These are phyloP conservation scores for Zychaea mexicana DNA, from an alignment of 371 early-diverging fungal genomes.

Conservation along the genomic window DNA sequence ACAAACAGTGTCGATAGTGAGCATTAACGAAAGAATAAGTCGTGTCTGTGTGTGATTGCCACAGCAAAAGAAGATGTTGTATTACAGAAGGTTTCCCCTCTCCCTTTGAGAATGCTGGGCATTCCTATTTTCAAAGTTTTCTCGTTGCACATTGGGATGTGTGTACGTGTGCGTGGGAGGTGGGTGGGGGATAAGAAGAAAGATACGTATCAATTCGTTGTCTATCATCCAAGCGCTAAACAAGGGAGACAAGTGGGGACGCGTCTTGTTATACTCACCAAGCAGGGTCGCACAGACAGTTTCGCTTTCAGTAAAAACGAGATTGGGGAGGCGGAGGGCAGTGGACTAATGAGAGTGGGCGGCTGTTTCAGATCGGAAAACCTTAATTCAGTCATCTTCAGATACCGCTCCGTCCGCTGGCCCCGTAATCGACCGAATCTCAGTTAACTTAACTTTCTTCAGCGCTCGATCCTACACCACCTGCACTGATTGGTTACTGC, in stretches of 20 bases:
- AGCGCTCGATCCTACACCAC: background rate
- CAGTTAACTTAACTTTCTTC: constrained; percentile 5
- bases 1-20: too few relatives aligned
- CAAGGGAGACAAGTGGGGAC: too few relatives aligned
- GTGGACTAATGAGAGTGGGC: background rate
- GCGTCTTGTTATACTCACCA: background rate
- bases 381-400: background rate
- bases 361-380: constrained; percentile 10
- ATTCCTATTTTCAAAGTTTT: too few relatives aligned
- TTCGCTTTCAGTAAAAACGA: too few relatives aligned
- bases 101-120: too few relatives aligned
- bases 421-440: constrained; percentile 9
- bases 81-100: background rate
- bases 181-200: too few relatives aligned
- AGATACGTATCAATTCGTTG: too few relatives aligned
- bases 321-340: too few relatives aligned
- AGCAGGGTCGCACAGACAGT: background rate
- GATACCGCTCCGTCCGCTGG: constrained; percentile 9
- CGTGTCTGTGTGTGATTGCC: background rate
- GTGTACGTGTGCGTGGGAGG: too few relatives aligned
- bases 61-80: background rate
- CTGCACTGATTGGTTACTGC: background rate
- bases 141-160: too few relatives aligned
- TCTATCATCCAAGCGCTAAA: too few relatives aligned
- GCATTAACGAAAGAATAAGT: background rate